Evolutionary conservation across 179 eudicot genomes (phyloP), one percentile per base, ranked within the genome.

Genomic region (Drosera spatulata): DNA sequence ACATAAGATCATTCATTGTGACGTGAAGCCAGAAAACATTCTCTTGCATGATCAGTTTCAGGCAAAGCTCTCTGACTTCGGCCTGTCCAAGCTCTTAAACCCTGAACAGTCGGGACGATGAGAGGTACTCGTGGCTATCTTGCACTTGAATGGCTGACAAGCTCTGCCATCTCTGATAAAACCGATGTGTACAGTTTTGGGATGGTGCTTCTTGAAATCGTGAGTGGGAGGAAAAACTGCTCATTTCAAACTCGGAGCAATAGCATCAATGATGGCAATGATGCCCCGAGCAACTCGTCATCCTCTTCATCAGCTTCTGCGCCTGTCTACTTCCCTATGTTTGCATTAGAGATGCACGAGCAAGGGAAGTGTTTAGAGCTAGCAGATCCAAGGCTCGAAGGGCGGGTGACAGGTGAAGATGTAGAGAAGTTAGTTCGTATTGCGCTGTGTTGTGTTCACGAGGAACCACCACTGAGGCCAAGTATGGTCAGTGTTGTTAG

Each of bases 81-180:
- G 91, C 61, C 79, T 87, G 45, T 80, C 88, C 1, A 84, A 84
- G 69, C 77, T 87, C 10, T 68, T 87, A 39, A 77, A 66, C 68
- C 77, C 80, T 2, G 88, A 84, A 54, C 84, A 87, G 49, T 84
- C 91, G 0, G 66, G 80, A 87, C 91, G 5, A 84, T 87, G 95
- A 75, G 95, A 64, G 95, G 95, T 41, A 87, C 95, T 2, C 88
- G 91, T 2, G 95, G 95, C 9, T 87, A 84, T 64, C 85, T 87
- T 49, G 95, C 91, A 10, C 95, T 91, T 3, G 95, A 87, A 63
- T 87, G 95, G 95, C 86, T 87, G 6, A 85, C 91, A 2, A 85
- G 81, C 73, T 85, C 91, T 2, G 78, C 88, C 14, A 67, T 87
- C 47, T 82, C 95, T 1, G 91, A 82, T 39, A 87, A 79, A 64